Percentiles rank a stretch among this genome's conserved stretches.
phyloP scores from a whole-genome alignment of 23 red algal genomes.

The Porphyridium purpureum region DNA sequence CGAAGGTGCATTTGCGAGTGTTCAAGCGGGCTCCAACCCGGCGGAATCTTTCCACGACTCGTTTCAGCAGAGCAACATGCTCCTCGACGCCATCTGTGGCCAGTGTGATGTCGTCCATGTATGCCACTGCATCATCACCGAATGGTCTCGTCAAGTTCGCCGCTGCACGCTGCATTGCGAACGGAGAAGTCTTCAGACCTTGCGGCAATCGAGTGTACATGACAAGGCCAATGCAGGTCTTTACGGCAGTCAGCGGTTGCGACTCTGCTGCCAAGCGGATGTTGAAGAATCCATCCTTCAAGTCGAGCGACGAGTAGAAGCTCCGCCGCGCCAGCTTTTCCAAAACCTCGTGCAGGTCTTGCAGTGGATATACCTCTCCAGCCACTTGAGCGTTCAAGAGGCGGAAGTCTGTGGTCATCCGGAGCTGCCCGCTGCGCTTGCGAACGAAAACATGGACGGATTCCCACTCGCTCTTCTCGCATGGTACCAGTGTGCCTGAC shows the following conservation, averaged over 20 bases:
- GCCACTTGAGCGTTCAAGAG: conserved; percentile 1
- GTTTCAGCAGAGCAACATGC: not conserved
- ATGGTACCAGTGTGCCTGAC: no score
- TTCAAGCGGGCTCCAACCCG: not conserved
- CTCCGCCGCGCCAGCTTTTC: conserved; percentile 12
- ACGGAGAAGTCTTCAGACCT: conserved; percentile 6
- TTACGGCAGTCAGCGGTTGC: conserved; percentile 9
- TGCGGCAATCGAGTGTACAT: conserved; percentile 15
- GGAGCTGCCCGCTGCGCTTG: no score
- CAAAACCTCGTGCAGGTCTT: conserved; percentile 4
- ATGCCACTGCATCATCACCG: no score
- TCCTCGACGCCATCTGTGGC: not conserved
- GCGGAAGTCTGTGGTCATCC: conserved; percentile 10
- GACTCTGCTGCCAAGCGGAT: conserved; percentile 1
- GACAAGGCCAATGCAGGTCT: conserved; percentile 3
- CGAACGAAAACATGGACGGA: no score
- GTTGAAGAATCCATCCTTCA: conserved; percentile 26
- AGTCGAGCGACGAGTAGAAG: conserved; percentile 6
- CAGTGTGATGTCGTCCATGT: not conserved
- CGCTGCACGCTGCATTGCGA: conserved; percentile 23
- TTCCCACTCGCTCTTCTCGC: no score
- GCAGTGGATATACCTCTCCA: conserved; percentile 7
- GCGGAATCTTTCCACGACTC: not conserved
- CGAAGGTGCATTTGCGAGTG: not conserved
- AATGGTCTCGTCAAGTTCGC: no score